Percentiles rank a stretch among this genome's conserved stretches.
phyloP scores from a whole-genome alignment of 2,329 filamentous ascomycete species.

The Diaporthe sp. region DNA sequence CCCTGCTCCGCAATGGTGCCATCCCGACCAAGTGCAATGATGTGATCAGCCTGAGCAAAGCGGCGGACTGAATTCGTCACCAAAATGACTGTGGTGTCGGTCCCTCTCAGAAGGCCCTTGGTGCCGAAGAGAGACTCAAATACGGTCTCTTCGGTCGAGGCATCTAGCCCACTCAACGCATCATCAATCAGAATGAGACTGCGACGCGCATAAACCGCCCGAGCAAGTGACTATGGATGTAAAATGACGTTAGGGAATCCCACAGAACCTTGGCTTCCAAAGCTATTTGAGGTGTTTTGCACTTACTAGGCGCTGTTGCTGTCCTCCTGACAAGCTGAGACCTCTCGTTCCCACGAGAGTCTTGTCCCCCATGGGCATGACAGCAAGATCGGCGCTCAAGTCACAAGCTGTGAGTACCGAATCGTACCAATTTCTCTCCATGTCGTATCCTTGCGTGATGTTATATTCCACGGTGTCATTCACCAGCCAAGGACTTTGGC shows the following conservation, averaged over 20 bases:
- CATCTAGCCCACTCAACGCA: not conserved
- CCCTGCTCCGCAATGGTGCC: not conserved
- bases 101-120: not conserved
- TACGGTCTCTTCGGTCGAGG: not conserved
- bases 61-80: not conserved
- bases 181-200: not conserved
- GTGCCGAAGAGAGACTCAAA: not conserved
- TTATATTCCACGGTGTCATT: not conserved
- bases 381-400: not conserved
- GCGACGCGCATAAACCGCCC: not conserved
- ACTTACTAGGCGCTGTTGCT: not conserved
- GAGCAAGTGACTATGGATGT: not conserved
- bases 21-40: not conserved
- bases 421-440: not conserved
- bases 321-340: not conserved
- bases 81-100: not conserved
- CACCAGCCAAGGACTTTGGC: not conserved
- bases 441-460: not conserved
- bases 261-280: not conserved
- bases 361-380: not conserved
- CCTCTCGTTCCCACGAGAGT: not conserved
- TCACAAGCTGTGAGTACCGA: not conserved
- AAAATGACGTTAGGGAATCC: not conserved
- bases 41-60: not conserved
- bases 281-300: not conserved